phyloP scores from a whole-genome alignment of 345 rosid genomes.

The Euphorbia pulcherrima region DNA sequence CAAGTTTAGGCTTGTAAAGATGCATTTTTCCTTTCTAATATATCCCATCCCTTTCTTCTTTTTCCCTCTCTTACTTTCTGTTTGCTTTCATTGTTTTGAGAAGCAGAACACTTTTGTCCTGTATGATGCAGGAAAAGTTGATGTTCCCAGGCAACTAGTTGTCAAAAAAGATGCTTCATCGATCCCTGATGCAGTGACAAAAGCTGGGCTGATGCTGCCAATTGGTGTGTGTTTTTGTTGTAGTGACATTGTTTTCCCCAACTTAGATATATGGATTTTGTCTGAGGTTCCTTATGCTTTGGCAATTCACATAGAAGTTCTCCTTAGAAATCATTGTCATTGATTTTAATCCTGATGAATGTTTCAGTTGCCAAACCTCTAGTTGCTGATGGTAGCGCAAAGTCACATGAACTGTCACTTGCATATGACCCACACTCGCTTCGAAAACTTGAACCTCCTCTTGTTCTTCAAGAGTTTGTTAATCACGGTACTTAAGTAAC shows the following conservation, averaged over 20 bases:
- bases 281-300: constrained; percentile 1
- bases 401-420: constrained; percentile 72
- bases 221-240: constrained; percentile 38
- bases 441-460: constrained; percentile 70
- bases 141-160: constrained; percentile 58
- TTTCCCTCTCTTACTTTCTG: not conserved
- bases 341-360: not conserved
- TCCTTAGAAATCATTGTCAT: not conserved
- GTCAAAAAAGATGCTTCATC: constrained; percentile 59
- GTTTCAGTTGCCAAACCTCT: constrained; percentile 75
- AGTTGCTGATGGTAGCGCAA: constrained; percentile 73
- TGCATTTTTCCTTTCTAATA: too few relatives aligned
- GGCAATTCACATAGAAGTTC: not conserved
- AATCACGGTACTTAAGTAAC: constrained; percentile 58
- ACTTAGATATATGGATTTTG: constrained; percentile 13
- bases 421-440: constrained; percentile 64
- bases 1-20: too few relatives aligned
- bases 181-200: constrained; percentile 53
- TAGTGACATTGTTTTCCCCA: not conserved
- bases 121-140: constrained; percentile 53
- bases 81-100: not conserved
- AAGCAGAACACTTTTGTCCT: not conserved
- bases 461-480: constrained; percentile 83
- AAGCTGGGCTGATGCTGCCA: constrained; percentile 60
- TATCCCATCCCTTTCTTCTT: too few relatives aligned